Percentiles rank a stretch among this genome's conserved stretches.
phyloP scores from a whole-genome alignment of 2,329 filamentous ascomycete genomes.

The Geosmithia flava region DNA sequence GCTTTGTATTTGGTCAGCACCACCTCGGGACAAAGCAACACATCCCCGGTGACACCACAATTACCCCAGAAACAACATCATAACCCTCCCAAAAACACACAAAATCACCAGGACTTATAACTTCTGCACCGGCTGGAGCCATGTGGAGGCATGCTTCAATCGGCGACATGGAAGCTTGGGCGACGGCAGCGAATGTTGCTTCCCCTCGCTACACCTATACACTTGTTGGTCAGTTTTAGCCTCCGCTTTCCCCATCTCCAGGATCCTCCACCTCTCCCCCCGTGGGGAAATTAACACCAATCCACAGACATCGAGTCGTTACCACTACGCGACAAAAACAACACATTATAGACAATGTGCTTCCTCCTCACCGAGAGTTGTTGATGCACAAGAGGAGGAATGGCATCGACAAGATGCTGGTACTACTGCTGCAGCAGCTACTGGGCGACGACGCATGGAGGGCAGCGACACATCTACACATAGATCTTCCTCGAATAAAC shows the following conservation, averaged over 20 bases:
- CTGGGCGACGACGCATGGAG: neutral
- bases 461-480: neutral
- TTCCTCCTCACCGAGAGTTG: neutral
- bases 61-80: too few relatives aligned
- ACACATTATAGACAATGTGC: neutral
- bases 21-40: neutral
- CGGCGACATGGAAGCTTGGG: conserved; percentile 4
- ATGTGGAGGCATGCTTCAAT: conserved; percentile 4
- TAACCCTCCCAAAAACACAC: too few relatives aligned
- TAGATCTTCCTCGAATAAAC: too few relatives aligned
- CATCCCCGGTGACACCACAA: too few relatives aligned
- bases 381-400: neutral
- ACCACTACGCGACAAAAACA: neutral
- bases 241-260: neutral
- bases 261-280: too few relatives aligned
- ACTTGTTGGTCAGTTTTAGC: neutral
- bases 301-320: neutral
- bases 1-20: neutral
- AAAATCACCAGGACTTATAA: too few relatives aligned
- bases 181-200: conserved; percentile 2
- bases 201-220: conserved; percentile 1
- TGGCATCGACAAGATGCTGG: neutral
- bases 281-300: neutral
- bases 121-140: neutral
- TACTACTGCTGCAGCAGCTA: neutral